Evolutionary conservation across 73 alveolate species (phyloP), one percentile per base, ranked within the genome.

Genomic region (Durusdinium trenchii): DNA sequence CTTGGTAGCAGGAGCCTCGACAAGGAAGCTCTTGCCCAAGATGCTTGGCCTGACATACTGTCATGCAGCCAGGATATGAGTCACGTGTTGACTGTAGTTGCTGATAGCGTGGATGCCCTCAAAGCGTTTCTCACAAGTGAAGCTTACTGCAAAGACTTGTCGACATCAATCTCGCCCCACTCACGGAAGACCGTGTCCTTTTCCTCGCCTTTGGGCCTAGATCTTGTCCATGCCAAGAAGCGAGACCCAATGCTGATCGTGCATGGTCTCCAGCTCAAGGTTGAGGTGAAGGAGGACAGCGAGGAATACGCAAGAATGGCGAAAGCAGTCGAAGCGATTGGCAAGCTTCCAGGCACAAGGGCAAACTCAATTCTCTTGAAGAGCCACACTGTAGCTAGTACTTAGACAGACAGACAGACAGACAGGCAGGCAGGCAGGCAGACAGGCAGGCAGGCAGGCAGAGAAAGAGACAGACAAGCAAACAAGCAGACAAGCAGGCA

Each of bases 281-380:
- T 38, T 7, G 79, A 60, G 47, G 98, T 93, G 47, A 93, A 71
- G 92, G 98, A 93, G 48, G 98, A 93, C 28, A 46, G 92, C n/a
- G 92, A 69, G 14, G 98, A 93, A 36, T 73, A 73, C 40, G 98
- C 61, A 30, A 93, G 73, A 61, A 93, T 93, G 92, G 69, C 26
- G 81, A 93, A 93, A 50, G 98, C 98, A 6, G 76, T 93, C 43
- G 91, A 93, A 40, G 90, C 98, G 36, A 93, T 93, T 91, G 73
- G 81, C 91, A 75, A 69, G 62, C 91, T 93, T 28, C 98, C 98
- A 48, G 91, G 92, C 92, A 26, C 48, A 35, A 20, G 20, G 9
- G 23, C n/a, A n/a, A n/a, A n/a, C n/a, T n/a, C n/a, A n/a, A n/a
- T n/a, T n/a, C n/a, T n/a, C n/a, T n/a, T n/a, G n/a, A n/a, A n/a